Evolutionary conservation across 176 grass and related monocot genomes (phyloP), one percentile per base, ranked within the genome.

Genomic region (Rhipidocladum racemiflorum): DNA sequence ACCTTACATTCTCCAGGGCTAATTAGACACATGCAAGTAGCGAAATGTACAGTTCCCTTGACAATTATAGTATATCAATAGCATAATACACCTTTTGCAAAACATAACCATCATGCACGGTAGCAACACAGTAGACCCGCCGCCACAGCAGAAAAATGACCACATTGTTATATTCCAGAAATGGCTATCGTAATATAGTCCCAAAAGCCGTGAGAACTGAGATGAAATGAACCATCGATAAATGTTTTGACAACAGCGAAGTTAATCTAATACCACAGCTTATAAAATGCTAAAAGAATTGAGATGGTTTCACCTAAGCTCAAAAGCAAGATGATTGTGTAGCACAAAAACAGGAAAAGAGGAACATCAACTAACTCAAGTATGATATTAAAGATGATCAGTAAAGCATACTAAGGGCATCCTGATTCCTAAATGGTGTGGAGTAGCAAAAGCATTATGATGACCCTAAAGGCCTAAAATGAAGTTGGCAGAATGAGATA

Each of bases 61-160:
- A 75, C 70, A 77, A 56, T 60, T 16, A n/a, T n/a, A 71, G 61
- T 7, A 72, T 76, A 40, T 56, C 17, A 74, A 62, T 53, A 84
- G 16, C 25, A 81, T 18, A 55, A 16, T 48, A 72, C 88, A 98
- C 96, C 92, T 94, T 98, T 79, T 98, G 92, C 82, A 98, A 86
- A 72, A 98, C 96, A 82, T 91, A 98, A 67, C 96, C 96, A 49
- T 98, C 96, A 40, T 98, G 96, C 20, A 98, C 96, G 28, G 96
- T 92, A 80, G 96, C 85, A 82, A 98, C 32, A 92, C 91, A 85
- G 90, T 95, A 78, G 96, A 95, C 25, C 92, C 90, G 46, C 96
- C 96, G n/a, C 96, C 96, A 77, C 96, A 95, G 86, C 74, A 89
- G n/a, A 54, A 91, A 88, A 68, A 77, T 81, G 50, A 62, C 13